Evolutionary conservation across 257 asterid species (phyloP).

Genomic region (Solanum sitiens): DNA sequence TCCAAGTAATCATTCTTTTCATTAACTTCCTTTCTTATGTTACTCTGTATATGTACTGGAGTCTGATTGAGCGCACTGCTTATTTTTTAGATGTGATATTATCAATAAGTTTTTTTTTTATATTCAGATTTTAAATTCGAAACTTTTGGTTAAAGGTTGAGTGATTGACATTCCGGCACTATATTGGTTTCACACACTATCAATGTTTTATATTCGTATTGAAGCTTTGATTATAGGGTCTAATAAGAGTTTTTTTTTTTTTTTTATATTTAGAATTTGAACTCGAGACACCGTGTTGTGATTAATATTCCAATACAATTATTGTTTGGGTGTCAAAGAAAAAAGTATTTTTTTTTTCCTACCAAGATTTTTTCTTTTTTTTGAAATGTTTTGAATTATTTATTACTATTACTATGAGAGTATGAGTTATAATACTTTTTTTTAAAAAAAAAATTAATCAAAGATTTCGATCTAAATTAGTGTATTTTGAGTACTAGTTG

Average conservation of each 20-base stretch:
- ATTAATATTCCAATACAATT: neutral
- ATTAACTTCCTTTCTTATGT: neutral
- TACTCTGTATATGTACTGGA: neutral
- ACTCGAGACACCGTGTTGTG: fast-evolving
- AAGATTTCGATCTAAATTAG: too few relatives aligned
- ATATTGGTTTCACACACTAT: too few relatives aligned
- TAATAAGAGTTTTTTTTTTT: neutral
- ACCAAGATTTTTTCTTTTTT: neutral
- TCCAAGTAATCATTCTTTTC: slow-evolving; percentile 38
- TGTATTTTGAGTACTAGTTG: neutral
- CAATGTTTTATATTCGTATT: neutral
- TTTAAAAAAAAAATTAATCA: too few relatives aligned
- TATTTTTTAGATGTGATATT: too few relatives aligned
- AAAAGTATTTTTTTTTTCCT: neutral
- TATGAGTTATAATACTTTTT: neutral
- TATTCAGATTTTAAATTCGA: too few relatives aligned
- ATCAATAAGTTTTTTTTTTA: too few relatives aligned
- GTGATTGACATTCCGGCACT: too few relatives aligned
- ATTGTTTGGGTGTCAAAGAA: neutral
- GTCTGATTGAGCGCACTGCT: neutral
- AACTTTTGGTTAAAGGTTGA: neutral
- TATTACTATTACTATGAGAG: neutral
- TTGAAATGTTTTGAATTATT: neutral
- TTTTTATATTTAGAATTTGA: neutral
- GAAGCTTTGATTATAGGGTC: fast-evolving